phyloP scores from a whole-genome alignment of 768 basidiomycete species.

The Termitomyces sp. region DNA sequence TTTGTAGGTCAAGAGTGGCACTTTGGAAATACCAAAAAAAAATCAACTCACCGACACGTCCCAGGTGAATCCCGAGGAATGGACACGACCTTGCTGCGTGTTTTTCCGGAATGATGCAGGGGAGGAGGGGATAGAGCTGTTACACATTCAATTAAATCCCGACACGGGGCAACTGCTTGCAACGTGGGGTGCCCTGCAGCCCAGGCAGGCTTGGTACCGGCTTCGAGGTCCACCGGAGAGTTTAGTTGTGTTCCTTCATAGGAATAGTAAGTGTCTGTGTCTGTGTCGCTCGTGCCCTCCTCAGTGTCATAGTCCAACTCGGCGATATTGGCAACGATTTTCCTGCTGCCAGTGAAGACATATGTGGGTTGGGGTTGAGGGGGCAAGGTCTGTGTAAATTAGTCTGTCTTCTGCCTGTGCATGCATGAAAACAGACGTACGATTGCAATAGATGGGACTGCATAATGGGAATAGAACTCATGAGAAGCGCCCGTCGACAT shows the following conservation, averaged over 20 bases:
- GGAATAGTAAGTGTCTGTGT: slow-evolving; percentile 10
- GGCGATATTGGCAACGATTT: slow-evolving; percentile 13
- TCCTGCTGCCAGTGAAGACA: slow-evolving; percentile 2
- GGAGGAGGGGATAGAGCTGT: slow-evolving; percentile 13
- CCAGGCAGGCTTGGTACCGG: neutral
- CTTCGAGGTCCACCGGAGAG: neutral
- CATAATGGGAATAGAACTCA: neutral
- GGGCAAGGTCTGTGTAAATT: neutral
- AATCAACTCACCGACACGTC: slow-evolving; percentile 13
- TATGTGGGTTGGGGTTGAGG: neutral
- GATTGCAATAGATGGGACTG: neutral
- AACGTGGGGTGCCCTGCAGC: neutral
- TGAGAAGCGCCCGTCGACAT: neutral
- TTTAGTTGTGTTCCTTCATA: neutral
- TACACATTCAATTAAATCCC: slow-evolving; percentile 4
- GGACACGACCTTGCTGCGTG: slow-evolving; percentile 15
- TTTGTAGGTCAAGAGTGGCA: neutral
- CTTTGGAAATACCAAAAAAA: neutral
- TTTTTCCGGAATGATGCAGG: slow-evolving; percentile 11
- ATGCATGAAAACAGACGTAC: slow-evolving; percentile 1
- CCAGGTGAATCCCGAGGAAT: slow-evolving; percentile 12
- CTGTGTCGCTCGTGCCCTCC: slow-evolving; percentile 4
- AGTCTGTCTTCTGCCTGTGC: neutral
- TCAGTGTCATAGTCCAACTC: slow-evolving; percentile 4
- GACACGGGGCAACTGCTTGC: neutral